Evolutionary conservation across 257 asterid genomes (phyloP).

Genomic region (Avicennia marina): DNA sequence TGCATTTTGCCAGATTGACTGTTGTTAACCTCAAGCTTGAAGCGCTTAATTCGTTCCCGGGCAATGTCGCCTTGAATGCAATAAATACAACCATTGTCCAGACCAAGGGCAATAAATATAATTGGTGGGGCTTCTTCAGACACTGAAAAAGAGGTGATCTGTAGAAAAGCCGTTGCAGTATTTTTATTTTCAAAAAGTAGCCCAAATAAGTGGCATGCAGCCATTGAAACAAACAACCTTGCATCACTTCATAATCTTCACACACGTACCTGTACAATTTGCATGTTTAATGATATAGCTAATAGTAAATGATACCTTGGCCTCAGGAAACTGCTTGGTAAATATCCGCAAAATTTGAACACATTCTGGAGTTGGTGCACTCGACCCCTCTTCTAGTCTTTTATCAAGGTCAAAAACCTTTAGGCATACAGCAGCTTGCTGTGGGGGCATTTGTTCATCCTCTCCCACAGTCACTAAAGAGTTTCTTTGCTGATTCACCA

Average conservation of each 20-base stretch:
- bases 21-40: slow-evolving; percentile 66
- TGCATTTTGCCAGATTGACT: slow-evolving; percentile 36
- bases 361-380: slow-evolving; percentile 75
- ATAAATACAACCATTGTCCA: slow-evolving; percentile 82
- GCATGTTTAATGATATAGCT: slow-evolving; percentile 4
- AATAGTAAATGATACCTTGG: slow-evolving; percentile 46
- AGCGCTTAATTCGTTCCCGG: slow-evolving; percentile 94
- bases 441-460: slow-evolving; percentile 77
- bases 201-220: background rate
- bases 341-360: slow-evolving; percentile 78
- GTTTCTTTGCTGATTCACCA: slow-evolving; percentile 74
- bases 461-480: slow-evolving; percentile 83
- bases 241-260: background rate
- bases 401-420: slow-evolving; percentile 90
- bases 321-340: slow-evolving; percentile 85
- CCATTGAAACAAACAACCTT: slow-evolving; percentile 4
- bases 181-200: slow-evolving; percentile 1
- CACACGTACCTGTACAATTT: background rate
- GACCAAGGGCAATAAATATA: slow-evolving; percentile 81
- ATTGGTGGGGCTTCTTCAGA: slow-evolving; percentile 97
- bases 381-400: slow-evolving; percentile 77
- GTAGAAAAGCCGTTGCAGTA: slow-evolving; percentile 22
- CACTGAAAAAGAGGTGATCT: slow-evolving; percentile 82
- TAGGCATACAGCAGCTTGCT: slow-evolving; percentile 58
- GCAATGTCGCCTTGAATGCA: slow-evolving; percentile 98